These are phyloP conservation scores for Chaetothyriales sp. DNA, from an alignment of 2,329 filamentous ascomycete genomes.

Conservation along the genomic window DNA sequence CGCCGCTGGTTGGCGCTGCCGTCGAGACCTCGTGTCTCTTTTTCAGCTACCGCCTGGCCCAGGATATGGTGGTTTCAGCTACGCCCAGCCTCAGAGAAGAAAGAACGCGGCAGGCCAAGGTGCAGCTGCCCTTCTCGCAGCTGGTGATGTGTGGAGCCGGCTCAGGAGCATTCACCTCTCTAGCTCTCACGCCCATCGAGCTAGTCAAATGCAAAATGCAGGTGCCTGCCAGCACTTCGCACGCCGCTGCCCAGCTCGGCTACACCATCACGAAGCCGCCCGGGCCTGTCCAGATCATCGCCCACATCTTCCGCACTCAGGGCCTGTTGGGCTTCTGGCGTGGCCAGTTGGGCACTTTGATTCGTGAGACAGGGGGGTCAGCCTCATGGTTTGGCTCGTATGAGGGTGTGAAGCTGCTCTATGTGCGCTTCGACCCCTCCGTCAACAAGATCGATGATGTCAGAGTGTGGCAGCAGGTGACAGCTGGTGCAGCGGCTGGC, in stretches of 20 bases:
- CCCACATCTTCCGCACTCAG: conserved; percentile 66
- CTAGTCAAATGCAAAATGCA: conserved; percentile 98
- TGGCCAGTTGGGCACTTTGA: conserved; percentile 82
- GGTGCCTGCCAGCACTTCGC: conserved; percentile 40
- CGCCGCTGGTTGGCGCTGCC: conserved; percentile 78
- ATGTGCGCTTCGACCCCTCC: conserved; percentile 44
- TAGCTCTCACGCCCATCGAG: conserved; percentile 88
- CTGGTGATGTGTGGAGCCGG: conserved; percentile 71
- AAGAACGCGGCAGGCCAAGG: conserved; percentile 22
- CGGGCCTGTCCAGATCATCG: conserved; percentile 55
- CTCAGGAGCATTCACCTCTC: conserved; percentile 75
- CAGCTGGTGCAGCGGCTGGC: conserved; percentile 75
- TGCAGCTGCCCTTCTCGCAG: conserved; percentile 54
- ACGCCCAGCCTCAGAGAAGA: conserved; percentile 34
- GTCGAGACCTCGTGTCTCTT: conserved; percentile 87
- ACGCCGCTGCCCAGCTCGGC: conserved; percentile 18
- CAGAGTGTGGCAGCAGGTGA: conserved; percentile 73
- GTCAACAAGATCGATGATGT: conserved; percentile 28
- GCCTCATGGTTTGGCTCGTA: conserved; percentile 93
- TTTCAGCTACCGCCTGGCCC: conserved; percentile 65
- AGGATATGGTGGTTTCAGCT: conserved; percentile 50
- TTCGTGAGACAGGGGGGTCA: conserved; percentile 83
- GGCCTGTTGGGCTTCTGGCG: conserved; percentile 86
- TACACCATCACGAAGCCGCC: conserved; percentile 36
- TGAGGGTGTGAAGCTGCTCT: conserved; percentile 61